Base-by-base conservation (phyloP, 1,284 basidiomycete species). In the Rhodotorula sp. region DNA sequence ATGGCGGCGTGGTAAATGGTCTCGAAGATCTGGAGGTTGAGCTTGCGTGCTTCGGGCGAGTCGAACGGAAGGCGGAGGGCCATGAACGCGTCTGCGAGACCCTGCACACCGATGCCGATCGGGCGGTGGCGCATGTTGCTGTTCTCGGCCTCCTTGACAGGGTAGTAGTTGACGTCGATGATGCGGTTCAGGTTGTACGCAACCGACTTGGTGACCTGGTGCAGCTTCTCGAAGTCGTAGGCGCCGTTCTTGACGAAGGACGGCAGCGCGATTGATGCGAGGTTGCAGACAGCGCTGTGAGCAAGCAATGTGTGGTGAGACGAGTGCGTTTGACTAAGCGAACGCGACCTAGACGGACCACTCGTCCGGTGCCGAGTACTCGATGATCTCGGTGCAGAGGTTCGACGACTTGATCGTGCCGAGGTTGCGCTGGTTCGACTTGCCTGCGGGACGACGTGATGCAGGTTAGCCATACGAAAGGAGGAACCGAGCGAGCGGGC, bases 331-430 rank as follows among this genome's bases (percentile, higher is more conserved):
- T 34, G 10, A 12, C 1, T 44, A 44, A 19, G 44, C 16, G n/a
- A 2, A 17, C n/a, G 19, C 13, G 45, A 16, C 16, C 2, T 16
- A 13, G 57, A 98, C 96, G 61, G 93, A 96, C 49, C 92, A 95
- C 84, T 99, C 97, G 71, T 99, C 97, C 1, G 96, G 95, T 17
- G 96, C 88, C 64, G 93, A 96, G 84, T 98, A 99, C 84, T 99
- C 93, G 82, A 99, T 92, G 81, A 99, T 99, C 83, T 99, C 97
- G 17, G 96, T 98, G 85, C 97, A 99, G 57, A 99, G 85, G 83
- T 99, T 99, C 71, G 96, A 98, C 9, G 93, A 97, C 86, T 98
- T 99, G 89, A 99, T 99, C 25, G 93, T 97, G 61, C 97, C 97
- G 53, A 99, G 87, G 83, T 99, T 97, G 85, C 96, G 90, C 84